These are phyloP conservation scores for Zopfochytrium polystomum DNA, from an alignment of 371 early-diverging fungal species.

Conservation along the genomic window DNA sequence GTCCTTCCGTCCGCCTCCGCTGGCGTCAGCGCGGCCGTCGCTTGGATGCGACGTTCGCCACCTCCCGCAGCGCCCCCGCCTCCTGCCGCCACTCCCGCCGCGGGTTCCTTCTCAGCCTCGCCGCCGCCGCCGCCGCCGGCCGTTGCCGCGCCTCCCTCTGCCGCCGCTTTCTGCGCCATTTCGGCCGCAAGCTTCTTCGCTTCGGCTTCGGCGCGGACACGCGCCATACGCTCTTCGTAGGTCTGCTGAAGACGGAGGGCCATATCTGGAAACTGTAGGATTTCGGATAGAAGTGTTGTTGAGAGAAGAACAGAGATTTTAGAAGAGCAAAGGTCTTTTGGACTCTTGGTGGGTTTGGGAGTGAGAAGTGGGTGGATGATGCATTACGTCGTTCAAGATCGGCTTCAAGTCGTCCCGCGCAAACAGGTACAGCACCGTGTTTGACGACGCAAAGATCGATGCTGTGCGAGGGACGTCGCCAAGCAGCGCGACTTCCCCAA, in stretches of 20 bases:
- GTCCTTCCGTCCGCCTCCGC: too few relatives aligned
- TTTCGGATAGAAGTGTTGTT: background rate
- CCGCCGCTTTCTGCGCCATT: too few relatives aligned
- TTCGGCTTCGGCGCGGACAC: constrained; percentile 31
- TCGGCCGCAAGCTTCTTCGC: too few relatives aligned
- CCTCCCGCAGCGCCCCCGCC: too few relatives aligned
- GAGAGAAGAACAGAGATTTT: background rate
- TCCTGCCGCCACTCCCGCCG: too few relatives aligned
- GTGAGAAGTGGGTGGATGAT: background rate
- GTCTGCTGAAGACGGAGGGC: constrained; percentile 25
- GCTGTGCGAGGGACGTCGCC: constrained; percentile 38
- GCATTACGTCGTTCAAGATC: constrained; percentile 34
- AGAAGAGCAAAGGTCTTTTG: too few relatives aligned
- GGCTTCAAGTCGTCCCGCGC: constrained; percentile 28
- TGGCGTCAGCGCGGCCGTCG: too few relatives aligned
- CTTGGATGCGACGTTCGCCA: too few relatives aligned
- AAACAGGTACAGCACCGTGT: constrained; percentile 32
- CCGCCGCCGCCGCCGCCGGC: too few relatives aligned
- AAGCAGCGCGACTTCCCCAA: constrained; percentile 42
- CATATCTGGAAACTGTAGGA: constrained; percentile 31
- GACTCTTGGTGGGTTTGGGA: too few relatives aligned
- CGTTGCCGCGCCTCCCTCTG: too few relatives aligned
- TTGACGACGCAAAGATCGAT: constrained; percentile 28
- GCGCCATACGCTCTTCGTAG: constrained; percentile 39
- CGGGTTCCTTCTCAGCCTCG: too few relatives aligned